Conservation (phyloP, 371 early-diverging fungal species). For the Gilbertella persicaria region DNA sequence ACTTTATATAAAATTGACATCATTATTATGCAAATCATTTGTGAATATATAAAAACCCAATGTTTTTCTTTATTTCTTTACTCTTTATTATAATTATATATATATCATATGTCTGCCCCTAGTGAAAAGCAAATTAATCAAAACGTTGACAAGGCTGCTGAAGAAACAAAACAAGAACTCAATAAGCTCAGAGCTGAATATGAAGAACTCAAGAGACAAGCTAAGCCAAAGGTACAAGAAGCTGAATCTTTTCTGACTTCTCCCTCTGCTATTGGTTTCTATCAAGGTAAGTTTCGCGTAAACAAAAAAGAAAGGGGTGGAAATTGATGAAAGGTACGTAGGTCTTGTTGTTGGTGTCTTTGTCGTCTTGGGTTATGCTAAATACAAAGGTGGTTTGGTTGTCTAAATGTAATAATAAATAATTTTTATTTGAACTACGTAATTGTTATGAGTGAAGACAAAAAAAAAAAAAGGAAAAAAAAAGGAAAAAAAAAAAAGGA, state of each 20-base stretch:
- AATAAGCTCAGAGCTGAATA: slow-evolving; percentile 36
- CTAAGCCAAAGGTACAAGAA: slow-evolving; percentile 40
- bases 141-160: slow-evolving; percentile 31
- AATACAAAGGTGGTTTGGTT: slow-evolving; percentile 23
- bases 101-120: not conserved
- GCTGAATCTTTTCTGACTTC: slow-evolving; percentile 38
- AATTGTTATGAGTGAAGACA: no score
- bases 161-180: slow-evolving; percentile 36
- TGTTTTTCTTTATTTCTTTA: not conserved
- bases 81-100: not conserved
- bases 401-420: not conserved
- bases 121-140: slow-evolving; percentile 22
- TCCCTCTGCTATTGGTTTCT: slow-evolving; percentile 43
- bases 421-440: not conserved
- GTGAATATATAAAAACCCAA: not conserved
- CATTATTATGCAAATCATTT: not conserved
- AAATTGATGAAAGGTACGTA: not conserved
- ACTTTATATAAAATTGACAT: not conserved
- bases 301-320: not conserved
- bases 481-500: no score
- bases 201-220: slow-evolving; percentile 36
- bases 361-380: slow-evolving; percentile 27
- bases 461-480: no score
- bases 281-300: slow-evolving; percentile 32
- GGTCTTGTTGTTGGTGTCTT: slow-evolving; percentile 29